phyloP scores from a whole-genome alignment of 805 yeast genomes.

The Myxozyma mucilagina region DNA sequence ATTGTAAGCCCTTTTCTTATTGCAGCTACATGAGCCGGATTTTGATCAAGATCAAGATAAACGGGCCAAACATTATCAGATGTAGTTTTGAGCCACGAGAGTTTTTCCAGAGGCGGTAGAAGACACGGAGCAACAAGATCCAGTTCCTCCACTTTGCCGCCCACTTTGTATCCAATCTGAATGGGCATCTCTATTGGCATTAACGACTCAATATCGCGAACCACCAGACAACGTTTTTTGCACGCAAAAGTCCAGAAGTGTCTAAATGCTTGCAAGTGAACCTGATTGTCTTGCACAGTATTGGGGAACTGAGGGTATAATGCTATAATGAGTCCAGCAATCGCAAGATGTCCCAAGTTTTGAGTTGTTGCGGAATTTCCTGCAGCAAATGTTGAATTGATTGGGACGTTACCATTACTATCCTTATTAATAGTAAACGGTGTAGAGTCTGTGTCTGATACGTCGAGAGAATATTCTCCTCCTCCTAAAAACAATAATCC shows the following conservation, averaged over 20 bases:
- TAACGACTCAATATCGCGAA: constrained; percentile 66
- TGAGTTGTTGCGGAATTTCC: not conserved
- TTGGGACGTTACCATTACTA: not conserved
- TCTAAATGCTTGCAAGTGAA: constrained; percentile 79
- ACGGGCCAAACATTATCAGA: constrained; percentile 28
- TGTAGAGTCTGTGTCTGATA: constrained; percentile 38
- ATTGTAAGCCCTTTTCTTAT: constrained; percentile 20
- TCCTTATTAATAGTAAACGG: not conserved
- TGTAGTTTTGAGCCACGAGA: constrained; percentile 5
- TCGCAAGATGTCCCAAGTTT: constrained; percentile 48
- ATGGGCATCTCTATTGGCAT: constrained; percentile 43
- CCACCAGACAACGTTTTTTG: constrained; percentile 76
- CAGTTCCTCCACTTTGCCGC: constrained; percentile 35
- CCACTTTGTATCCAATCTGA: constrained; percentile 39
- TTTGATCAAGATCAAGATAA: constrained; percentile 16
- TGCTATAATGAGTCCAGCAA: constrained; percentile 70
- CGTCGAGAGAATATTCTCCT: constrained; percentile 80
- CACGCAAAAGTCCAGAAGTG: constrained; percentile 89
- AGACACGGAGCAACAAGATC: constrained; percentile 24
- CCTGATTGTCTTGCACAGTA: constrained; percentile 46
- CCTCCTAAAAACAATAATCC: constrained; percentile 91
- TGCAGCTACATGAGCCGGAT: constrained; percentile 20
- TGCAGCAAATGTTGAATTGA: not conserved
- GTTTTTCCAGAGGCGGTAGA: constrained; percentile 22
- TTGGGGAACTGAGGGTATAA: constrained; percentile 72